Conservation (phyloP, 129 eudicot genomes). For the Pseudognaphalium luteoalbum region DNA sequence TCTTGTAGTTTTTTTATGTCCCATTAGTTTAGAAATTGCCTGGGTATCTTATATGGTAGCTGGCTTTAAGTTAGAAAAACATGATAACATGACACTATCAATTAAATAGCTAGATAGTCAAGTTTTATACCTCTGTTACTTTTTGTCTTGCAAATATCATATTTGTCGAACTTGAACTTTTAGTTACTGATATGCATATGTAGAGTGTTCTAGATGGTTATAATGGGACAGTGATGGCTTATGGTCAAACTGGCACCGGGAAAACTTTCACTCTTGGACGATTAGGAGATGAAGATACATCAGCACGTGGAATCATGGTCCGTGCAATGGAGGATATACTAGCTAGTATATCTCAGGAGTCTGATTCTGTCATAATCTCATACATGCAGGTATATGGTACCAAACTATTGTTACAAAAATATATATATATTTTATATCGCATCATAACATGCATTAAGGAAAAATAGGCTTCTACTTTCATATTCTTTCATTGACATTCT, state of each 20-base stretch:
- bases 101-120: not conserved
- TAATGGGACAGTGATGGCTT: slow-evolving; percentile 94
- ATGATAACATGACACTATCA: slow-evolving; percentile 1
- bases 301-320: slow-evolving; percentile 37
- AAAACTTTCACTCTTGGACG: slow-evolving; percentile 36
- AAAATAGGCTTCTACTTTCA: not conserved
- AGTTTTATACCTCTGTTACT: not conserved
- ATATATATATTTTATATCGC: not conserved
- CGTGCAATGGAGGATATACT: slow-evolving; percentile 55
- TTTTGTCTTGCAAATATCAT: not conserved
- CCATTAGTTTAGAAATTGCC: not conserved
- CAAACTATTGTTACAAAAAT: slow-evolving; percentile 9
- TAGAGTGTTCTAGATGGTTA: slow-evolving; percentile 90
- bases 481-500: not conserved
- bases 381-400: slow-evolving; percentile 65
- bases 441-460: not conserved
- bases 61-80: slow-evolving; percentile 1
- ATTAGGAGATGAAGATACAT: slow-evolving; percentile 33
- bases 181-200: slow-evolving; percentile 11
- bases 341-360: slow-evolving; percentile 56
- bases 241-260: slow-evolving; percentile 70
- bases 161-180: not conserved
- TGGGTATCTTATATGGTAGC: slow-evolving; percentile 4
- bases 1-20: not conserved
- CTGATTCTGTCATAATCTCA: slow-evolving; percentile 70